A percentile compares a stretch with the other conserved stretches of the same genome.
Evolutionary conservation across 305 asterid species (phyloP).

Genomic region (Fraxinus albicans): DNA sequence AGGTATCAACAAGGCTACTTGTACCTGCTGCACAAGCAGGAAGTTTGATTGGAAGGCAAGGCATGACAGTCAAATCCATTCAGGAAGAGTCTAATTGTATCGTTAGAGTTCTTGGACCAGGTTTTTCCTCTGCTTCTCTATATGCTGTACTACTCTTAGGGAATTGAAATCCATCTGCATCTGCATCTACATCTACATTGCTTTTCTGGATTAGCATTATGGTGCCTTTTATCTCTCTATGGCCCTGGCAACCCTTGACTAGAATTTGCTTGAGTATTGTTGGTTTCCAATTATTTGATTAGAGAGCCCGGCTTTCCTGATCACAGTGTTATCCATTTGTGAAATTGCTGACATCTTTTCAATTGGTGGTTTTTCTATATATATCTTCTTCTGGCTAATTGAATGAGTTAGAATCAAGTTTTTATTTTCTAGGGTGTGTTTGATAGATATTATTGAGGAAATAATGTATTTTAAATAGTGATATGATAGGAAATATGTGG

Average conservation of each 20-base stretch:
- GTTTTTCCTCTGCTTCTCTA: slow-evolving; percentile 35
- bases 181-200: background rate
- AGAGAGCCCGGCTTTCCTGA: background rate
- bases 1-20: slow-evolving; percentile 76
- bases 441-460: no score
- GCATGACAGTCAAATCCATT: slow-evolving; percentile 84
- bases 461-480: no score
- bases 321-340: background rate
- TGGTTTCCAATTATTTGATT: background rate
- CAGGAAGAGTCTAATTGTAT: slow-evolving; percentile 91
- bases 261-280: background rate
- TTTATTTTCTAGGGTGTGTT: background rate
- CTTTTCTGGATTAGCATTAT: slow-evolving; percentile 5
- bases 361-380: background rate
- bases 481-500: no score
- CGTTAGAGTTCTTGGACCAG: slow-evolving; percentile 88
- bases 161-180: slow-evolving; percentile 20
- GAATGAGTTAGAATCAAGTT: background rate
- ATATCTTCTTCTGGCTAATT: background rate
- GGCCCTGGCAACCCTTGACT: slow-evolving; percentile 1
- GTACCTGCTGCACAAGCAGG: slow-evolving; percentile 98
- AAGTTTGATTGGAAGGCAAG: slow-evolving; percentile 91
- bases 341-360: background rate
- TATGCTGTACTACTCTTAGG: slow-evolving; percentile 15
- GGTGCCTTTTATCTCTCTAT: slow-evolving; percentile 6